A percentile compares a stretch with the other conserved stretches of the same genome.
Evolutionary conservation across 768 basidiomycete genomes (phyloP).

Genomic region (Gyrodon lividus): DNA sequence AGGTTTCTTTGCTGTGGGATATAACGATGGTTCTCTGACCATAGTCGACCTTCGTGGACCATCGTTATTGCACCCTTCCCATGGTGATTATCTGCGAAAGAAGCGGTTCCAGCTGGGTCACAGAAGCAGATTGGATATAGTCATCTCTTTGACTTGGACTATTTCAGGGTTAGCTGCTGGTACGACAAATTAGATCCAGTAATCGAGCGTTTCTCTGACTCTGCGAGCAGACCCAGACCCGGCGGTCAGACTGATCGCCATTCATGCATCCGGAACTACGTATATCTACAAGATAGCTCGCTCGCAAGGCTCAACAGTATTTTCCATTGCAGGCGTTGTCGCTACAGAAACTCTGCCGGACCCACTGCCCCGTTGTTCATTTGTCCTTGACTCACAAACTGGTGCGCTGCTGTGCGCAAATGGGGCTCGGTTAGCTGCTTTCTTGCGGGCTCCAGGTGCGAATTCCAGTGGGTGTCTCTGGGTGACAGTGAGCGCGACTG

Average conservation of each 20-base stretch:
- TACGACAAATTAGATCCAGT: conserved; percentile 8
- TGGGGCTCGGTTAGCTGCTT: conserved; percentile 41
- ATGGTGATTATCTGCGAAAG: conserved; percentile 33
- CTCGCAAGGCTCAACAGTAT: conserved; percentile 35
- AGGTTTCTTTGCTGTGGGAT: conserved; percentile 82
- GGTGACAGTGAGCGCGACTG: conserved; percentile 57
- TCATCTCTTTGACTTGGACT: conserved; percentile 65
- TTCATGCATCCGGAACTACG: conserved; percentile 54
- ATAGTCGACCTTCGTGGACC: conserved; percentile 78
- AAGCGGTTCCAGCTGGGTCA: conserved; percentile 35
- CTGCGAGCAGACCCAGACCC: conserved; percentile 40
- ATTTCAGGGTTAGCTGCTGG: conserved; percentile 58
- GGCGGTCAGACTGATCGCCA: conserved; percentile 61
- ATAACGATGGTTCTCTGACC: conserved; percentile 54
- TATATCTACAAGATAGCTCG: conserved; percentile 55
- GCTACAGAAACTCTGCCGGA: conserved; percentile 41
- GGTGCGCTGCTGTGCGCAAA: conserved; percentile 47
- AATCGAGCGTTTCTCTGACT: not conserved
- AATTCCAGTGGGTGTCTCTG: conserved; percentile 34
- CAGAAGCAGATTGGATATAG: conserved; percentile 40
- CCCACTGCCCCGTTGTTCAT: conserved; percentile 46
- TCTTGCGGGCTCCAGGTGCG: conserved; percentile 26
- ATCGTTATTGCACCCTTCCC: conserved; percentile 49
- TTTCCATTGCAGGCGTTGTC: conserved; percentile 36
- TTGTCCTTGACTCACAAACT: conserved; percentile 54